A percentile compares a stretch with the other conserved stretches of the same genome.
Evolutionary conservation across 1,139 yeast genomes (phyloP).

Genomic region (Kluyveromyces marxianus): DNA sequence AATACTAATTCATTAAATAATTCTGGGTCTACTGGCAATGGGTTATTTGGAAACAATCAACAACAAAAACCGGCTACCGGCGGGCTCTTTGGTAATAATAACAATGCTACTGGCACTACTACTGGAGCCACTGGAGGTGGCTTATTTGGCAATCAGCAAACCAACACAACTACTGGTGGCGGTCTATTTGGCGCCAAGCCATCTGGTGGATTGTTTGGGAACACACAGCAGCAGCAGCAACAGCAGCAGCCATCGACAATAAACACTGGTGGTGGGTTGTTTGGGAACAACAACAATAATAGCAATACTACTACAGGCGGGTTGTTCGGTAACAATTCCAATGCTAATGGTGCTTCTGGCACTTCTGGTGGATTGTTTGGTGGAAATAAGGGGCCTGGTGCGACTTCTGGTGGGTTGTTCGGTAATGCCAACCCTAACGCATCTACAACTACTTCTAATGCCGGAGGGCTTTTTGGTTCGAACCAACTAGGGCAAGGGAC

Average conservation of each 20-base stretch:
- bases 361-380: neutral
- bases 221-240: no score
- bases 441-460: conserved; percentile 4
- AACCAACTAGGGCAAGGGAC: conserved; percentile 5
- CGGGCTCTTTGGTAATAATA: conserved; percentile 16
- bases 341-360: conserved; percentile 13
- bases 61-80: conserved; percentile 8
- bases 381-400: conserved; percentile 6
- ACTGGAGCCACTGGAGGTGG: conserved; percentile 27
- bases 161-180: conserved; percentile 9
- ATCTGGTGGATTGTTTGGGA: conserved; percentile 24
- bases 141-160: conserved; percentile 27
- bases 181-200: neutral
- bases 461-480: conserved; percentile 13
- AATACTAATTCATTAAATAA: neutral
- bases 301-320: conserved; percentile 17
- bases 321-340: conserved; percentile 27
- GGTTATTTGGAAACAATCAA: conserved; percentile 19
- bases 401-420: conserved; percentile 21
- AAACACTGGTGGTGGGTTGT: no score
- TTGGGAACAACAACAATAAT: no score
- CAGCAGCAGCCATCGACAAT: no score
- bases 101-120: conserved; percentile 3
- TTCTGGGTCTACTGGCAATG: conserved; percentile 15
- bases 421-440: conserved; percentile 7